Percentiles rank a stretch among this genome's conserved stretches.
Evolutionary conservation across 2,329 filamentous ascomycete species (phyloP).

Genomic region (Acrocalymma vagum): DNA sequence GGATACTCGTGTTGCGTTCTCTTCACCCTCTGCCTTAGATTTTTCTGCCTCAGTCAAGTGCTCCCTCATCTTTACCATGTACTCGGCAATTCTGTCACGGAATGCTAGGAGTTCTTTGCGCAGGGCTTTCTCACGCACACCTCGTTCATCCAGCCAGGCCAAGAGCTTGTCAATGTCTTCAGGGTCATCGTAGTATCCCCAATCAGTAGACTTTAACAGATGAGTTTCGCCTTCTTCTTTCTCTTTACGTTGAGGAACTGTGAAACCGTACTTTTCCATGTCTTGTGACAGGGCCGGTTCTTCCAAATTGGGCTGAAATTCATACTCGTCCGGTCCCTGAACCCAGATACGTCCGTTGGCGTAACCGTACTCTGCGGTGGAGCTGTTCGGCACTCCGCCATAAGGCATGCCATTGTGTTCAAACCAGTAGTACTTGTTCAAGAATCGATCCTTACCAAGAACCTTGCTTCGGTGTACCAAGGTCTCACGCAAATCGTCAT

Average conservation of each 20-base stretch:
- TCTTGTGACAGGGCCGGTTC: conserved; percentile 79
- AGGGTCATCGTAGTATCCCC: conserved; percentile 89
- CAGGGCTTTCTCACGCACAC: conserved; percentile 84
- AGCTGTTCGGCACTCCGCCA: conserved; percentile 84
- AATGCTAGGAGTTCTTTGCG: conserved; percentile 84
- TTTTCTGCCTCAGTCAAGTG: conserved; percentile 69
- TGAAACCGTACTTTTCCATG: conserved; percentile 78
- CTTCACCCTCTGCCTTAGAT: conserved; percentile 57
- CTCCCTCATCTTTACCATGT: conserved; percentile 81
- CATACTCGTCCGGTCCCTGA: conserved; percentile 90
- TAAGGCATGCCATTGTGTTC: conserved; percentile 99
- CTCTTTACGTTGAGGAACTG: conserved; percentile 83
- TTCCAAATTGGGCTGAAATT: conserved; percentile 62
- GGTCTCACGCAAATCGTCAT: conserved; percentile 92
- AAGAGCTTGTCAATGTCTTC: conserved; percentile 81
- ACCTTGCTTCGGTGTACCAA: conserved; percentile 90
- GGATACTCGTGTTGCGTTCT: conserved; percentile 63
- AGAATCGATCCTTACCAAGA: conserved; percentile 93
- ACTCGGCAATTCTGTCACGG: conserved; percentile 76
- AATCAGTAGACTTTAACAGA: conserved; percentile 79
- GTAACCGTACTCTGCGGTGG: conserved; percentile 85
- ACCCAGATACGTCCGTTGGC: conserved; percentile 97
- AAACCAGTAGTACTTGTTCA: conserved; percentile 99
- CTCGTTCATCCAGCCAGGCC: conserved; percentile 87
- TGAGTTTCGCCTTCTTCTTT: conserved; percentile 85